Evolutionary conservation across 441 rosid species (phyloP).

Genomic region (Gossypium lobatum): DNA sequence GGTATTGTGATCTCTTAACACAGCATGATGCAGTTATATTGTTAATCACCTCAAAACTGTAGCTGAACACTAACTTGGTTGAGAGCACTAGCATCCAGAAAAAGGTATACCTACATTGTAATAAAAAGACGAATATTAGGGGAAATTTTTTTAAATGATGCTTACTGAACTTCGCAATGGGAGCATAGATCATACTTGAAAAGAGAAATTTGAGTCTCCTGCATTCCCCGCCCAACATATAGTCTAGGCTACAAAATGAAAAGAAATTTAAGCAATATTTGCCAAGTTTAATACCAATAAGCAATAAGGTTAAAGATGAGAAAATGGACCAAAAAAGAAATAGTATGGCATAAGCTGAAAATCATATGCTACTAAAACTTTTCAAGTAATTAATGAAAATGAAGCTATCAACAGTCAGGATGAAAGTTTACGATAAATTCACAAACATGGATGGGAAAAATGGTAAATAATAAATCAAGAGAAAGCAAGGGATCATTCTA

Average conservation of each 20-base stretch:
- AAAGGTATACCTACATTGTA: constrained; percentile 55
- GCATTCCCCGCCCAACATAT: constrained; percentile 94
- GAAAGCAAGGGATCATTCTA: not conserved
- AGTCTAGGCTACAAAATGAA: constrained; percentile 64
- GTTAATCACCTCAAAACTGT: constrained; percentile 73
- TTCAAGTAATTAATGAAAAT: not conserved
- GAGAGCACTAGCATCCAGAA: constrained; percentile 84
- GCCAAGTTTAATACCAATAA: constrained; percentile 11
- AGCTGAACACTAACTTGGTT: constrained; percentile 78
- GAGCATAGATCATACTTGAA: constrained; percentile 57
- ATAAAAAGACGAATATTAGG: constrained; percentile 6
- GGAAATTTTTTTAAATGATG: not conserved
- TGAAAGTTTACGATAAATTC: not conserved
- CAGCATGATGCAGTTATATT: constrained; percentile 9
- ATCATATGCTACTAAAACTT: not conserved
- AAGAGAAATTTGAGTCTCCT: constrained; percentile 86
- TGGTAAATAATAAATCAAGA: not conserved
- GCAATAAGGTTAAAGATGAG: not conserved
- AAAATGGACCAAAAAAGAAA: not conserved
- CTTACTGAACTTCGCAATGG: constrained; percentile 15
- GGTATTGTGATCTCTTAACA: not conserved
- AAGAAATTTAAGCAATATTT: constrained; percentile 16
- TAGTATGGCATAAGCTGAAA: not conserved
- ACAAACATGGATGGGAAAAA: not conserved
- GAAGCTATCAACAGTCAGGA: not conserved